phyloP scores from a whole-genome alignment of 176 grass and related monocot species.

The Aegilops tauschii region DNA sequence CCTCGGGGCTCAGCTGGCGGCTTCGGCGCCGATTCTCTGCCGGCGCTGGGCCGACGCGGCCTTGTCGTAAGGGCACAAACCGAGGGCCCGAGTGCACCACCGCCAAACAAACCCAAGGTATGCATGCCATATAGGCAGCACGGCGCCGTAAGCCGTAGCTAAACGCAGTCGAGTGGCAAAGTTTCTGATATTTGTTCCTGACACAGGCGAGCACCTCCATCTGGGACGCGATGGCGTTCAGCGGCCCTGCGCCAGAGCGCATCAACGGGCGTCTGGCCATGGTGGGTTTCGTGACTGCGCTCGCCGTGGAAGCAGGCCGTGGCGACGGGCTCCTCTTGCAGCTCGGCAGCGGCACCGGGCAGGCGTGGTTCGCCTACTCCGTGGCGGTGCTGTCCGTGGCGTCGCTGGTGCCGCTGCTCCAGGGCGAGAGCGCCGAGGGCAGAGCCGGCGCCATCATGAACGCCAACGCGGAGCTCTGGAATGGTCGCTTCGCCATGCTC shows the following conservation, averaged over 20 bases:
- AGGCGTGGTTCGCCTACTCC: constrained; percentile 39
- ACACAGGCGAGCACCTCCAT: not conserved
- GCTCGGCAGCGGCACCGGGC: constrained; percentile 26
- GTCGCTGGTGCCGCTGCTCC: no score
- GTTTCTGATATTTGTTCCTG: not conserved
- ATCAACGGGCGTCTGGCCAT: constrained; percentile 69
- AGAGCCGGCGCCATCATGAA: no score
- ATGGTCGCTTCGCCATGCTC: no score
- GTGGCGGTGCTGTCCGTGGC: constrained; percentile 34
- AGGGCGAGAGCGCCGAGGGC: no score
- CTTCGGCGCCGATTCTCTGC: not conserved
- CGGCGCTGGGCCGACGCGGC: not conserved
- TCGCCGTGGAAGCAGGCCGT: constrained; percentile 43
- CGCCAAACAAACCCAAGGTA: not conserved
- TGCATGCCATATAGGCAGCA: not conserved
- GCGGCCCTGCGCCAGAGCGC: constrained; percentile 53
- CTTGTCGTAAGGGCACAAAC: not conserved
- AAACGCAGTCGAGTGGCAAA: not conserved
- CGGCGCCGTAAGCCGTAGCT: no score
- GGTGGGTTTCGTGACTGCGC: constrained; percentile 57
- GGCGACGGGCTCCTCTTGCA: constrained; percentile 40
- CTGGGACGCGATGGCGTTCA: constrained; percentile 53
- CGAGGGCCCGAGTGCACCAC: not conserved
- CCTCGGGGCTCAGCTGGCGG: not conserved
- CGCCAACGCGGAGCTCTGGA: no score